Conservation (phyloP, 345 rosid genomes). For the Odontarrhena argentea region DNA sequence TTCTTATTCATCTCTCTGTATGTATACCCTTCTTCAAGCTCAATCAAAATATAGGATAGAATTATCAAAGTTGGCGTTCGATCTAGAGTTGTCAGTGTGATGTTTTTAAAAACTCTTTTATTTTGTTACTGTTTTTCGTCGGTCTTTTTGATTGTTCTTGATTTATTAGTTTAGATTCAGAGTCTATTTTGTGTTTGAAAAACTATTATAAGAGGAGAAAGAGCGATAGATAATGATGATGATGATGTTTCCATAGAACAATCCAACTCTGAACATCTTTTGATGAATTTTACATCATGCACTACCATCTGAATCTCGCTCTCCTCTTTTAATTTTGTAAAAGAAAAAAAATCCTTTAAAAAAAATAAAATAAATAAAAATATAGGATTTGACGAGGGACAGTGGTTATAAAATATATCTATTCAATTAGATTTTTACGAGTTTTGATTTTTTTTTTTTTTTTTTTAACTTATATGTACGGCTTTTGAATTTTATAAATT, state of each 20-base stretch:
- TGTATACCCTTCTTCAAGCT: no score
- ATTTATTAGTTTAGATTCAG: not conserved
- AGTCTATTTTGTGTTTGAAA: not conserved
- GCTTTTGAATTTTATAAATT: no score
- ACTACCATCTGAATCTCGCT: constrained; percentile 46
- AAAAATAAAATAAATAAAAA: no score
- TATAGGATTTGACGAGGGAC: no score
- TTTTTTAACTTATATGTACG: no score
- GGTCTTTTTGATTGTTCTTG: not conserved
- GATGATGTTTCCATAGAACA: constrained; percentile 41
- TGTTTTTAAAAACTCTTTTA: no score
- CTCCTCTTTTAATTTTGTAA: not conserved
- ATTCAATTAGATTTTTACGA: no score
- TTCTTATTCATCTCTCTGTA: not conserved
- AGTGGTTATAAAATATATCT: no score
- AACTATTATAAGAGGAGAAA: not conserved
- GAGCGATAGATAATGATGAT: constrained; percentile 40
- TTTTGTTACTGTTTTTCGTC: not conserved
- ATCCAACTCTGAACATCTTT: constrained; percentile 40
- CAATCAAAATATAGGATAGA: no score
- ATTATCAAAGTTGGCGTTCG: not conserved
- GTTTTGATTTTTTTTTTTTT: no score
- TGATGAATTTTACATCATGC: constrained; percentile 40
- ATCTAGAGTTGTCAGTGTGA: not conserved
- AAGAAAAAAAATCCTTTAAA: no score